A percentile compares a stretch with the other conserved stretches of the same genome.
These are phyloP conservation scores for Ilyonectria mors-panacis DNA, from an alignment of 2,329 filamentous ascomycete species.

Conservation along the genomic window DNA sequence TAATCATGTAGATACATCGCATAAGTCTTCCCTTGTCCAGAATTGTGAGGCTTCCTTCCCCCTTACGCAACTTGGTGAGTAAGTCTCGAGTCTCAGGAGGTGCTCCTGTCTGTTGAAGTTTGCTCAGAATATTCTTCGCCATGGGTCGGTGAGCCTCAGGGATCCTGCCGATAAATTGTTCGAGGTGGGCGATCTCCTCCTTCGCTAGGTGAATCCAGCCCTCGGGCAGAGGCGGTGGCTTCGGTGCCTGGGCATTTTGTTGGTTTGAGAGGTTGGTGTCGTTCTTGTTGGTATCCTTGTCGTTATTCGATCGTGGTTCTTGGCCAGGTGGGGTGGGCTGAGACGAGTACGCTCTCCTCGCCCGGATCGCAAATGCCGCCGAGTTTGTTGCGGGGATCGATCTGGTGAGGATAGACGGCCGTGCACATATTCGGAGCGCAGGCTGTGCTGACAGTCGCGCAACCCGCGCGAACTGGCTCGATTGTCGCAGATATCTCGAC, in stretches of 20 bases:
- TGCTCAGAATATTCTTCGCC: slow-evolving; percentile 72
- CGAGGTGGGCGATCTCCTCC: slow-evolving; percentile 66
- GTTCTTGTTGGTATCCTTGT: slow-evolving; percentile 43
- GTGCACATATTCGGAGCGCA: slow-evolving; percentile 63
- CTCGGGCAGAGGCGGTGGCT: slow-evolving; percentile 57
- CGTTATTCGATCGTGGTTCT: slow-evolving; percentile 47
- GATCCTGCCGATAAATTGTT: slow-evolving; percentile 73
- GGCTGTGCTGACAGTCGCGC: slow-evolving; percentile 70
- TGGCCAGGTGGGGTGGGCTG: slow-evolving; percentile 57
- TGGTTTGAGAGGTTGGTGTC: slow-evolving; percentile 36
- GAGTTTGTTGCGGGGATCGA: slow-evolving; percentile 48
- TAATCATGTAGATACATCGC: slow-evolving; percentile 55
- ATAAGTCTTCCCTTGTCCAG: slow-evolving; percentile 56
- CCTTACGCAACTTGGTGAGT: slow-evolving; percentile 66
- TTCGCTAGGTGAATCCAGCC: slow-evolving; percentile 64
- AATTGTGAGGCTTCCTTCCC: slow-evolving; percentile 68
- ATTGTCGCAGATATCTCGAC: slow-evolving; percentile 77
- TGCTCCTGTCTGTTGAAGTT: slow-evolving; percentile 78
- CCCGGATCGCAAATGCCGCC: slow-evolving; percentile 49
- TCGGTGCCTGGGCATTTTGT: slow-evolving; percentile 43
- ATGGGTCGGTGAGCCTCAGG: slow-evolving; percentile 73
- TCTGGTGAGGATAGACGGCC: slow-evolving; percentile 50
- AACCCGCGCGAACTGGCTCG: slow-evolving; percentile 76
- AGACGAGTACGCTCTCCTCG: slow-evolving; percentile 56
- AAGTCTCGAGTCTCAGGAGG: slow-evolving; percentile 76